These are phyloP conservation scores for Nannochloris sp. DNA, from an alignment of 139 green algal species.

Conservation along the genomic window DNA sequence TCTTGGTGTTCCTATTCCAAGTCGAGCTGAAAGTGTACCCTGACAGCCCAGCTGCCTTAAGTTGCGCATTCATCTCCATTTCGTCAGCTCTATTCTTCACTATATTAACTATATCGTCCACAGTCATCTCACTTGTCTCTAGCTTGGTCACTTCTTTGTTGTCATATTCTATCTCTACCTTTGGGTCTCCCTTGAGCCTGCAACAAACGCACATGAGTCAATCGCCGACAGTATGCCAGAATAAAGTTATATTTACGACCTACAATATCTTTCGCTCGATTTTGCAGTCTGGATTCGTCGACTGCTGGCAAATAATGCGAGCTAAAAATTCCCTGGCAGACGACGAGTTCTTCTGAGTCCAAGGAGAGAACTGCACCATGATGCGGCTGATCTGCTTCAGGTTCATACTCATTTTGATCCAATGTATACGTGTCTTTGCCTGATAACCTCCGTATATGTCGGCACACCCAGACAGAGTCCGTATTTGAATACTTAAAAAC, in stretches of 20 bases:
- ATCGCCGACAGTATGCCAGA: not conserved
- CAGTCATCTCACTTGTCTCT: slow-evolving; percentile 15
- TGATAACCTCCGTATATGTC: too few relatives aligned
- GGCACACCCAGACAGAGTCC: too few relatives aligned
- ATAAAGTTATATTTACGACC: not conserved
- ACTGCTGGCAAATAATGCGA: slow-evolving; percentile 1
- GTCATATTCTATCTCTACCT: slow-evolving; percentile 26
- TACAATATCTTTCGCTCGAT: slow-evolving; percentile 17
- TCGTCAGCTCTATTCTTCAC: slow-evolving; percentile 25
- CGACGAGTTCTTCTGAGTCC: slow-evolving; percentile 4
- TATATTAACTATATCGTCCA: slow-evolving; percentile 22
- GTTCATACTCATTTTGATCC: slow-evolving; percentile 15
- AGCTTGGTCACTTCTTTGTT: slow-evolving; percentile 27
- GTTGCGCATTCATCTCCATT: slow-evolving; percentile 24
- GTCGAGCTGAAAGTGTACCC: not conserved
- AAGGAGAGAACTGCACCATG: slow-evolving; percentile 31
- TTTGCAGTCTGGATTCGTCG: slow-evolving; percentile 25
- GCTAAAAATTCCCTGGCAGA: slow-evolving; percentile 32
- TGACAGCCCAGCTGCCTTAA: slow-evolving; percentile 17
- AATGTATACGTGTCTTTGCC: too few relatives aligned
- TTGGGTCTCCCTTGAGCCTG: slow-evolving; percentile 24
- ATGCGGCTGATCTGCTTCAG: slow-evolving; percentile 26
- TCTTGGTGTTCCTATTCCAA: not conserved
- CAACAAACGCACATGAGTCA: not conserved
- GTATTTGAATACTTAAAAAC: too few relatives aligned